Evolutionary conservation across 2,329 filamentous ascomycete genomes (phyloP), one percentile per base, ranked within the genome.

Genomic region (Pyricularia grisea): DNA sequence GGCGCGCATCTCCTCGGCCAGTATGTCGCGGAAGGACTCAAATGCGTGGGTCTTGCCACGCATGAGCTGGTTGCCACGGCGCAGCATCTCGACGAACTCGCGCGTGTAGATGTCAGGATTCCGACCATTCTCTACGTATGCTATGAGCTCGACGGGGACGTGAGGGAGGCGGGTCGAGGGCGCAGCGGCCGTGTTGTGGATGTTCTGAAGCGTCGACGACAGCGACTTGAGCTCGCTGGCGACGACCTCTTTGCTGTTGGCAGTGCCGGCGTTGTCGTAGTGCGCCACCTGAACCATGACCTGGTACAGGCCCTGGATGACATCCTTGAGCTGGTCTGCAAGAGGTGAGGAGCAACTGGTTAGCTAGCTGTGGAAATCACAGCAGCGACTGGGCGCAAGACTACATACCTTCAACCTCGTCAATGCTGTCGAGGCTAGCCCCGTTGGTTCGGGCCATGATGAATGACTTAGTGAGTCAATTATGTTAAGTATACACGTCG

Each of bases 81-180:
- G 81, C 28, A 89, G 88, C 68, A 89, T 82, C 84, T 91, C 89
- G 74, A 91, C 88, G 74, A 91, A 91, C 80, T 91, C 89, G 74
- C 89, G 83, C 68, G 89, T 91, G 81, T 91, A 91, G 73, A 91
- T 91, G 78, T 91, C 89, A 2, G 89, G 89, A 80, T 91, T 91
- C 67, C 89, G 87, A 64, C 89, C 88, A 75, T 87, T 86, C 77
- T 91, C 88, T 74, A 91, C 88, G 79, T 91, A 91, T 75, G 87
- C 82, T 70, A 90, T 82, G 14, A 91, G 83, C 74, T 90, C 88
- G 67, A 84, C 84, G 2, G 88, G 88, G 27, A 90, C 82, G 36
- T 77, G 78, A 4, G 86, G 85, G 60, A 88, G 82, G 27, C 31
- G 31, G 33, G 65, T 65, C 63, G 30, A 36, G n/a, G 66, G 66